Conservation (phyloP, 1,284 basidiomycete species). For the Neolentinus lepideus region DNA sequence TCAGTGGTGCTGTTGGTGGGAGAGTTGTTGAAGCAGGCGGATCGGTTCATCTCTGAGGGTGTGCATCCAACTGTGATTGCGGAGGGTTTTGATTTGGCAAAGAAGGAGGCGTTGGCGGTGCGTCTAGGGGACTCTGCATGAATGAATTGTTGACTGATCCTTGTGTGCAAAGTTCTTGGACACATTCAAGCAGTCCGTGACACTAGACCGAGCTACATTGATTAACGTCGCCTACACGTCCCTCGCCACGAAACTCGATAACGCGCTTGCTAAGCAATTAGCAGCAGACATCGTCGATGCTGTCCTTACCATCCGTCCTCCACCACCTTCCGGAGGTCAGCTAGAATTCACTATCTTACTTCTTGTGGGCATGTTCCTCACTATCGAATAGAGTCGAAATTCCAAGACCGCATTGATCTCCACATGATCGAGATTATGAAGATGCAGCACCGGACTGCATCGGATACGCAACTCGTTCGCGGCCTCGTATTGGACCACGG, state of each 20-base stretch:
- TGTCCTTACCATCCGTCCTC: slow-evolving; percentile 83
- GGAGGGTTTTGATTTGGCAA: slow-evolving; percentile 95
- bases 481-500: slow-evolving; percentile 96
- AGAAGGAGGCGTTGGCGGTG: slow-evolving; percentile 88
- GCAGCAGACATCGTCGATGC: slow-evolving; percentile 94
- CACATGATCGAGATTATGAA: slow-evolving; percentile 99
- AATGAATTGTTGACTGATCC: slow-evolving; percentile 6
- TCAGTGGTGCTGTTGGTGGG: slow-evolving; percentile 96
- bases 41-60: slow-evolving; percentile 96
- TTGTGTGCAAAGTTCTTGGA: slow-evolving; percentile 75
- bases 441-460: slow-evolving; percentile 99
- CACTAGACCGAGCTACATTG: slow-evolving; percentile 84
- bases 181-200: slow-evolving; percentile 71
- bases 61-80: slow-evolving; percentile 96
- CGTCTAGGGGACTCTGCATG: slow-evolving; percentile 22
- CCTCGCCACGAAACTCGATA: slow-evolving; percentile 89
- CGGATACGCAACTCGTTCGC: slow-evolving; percentile 95
- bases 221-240: slow-evolving; percentile 94
- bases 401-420: slow-evolving; percentile 88
- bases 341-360: slow-evolving; percentile 13
- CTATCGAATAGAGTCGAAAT: slow-evolving; percentile 39
- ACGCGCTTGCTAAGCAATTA: slow-evolving; percentile 81
- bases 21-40: slow-evolving; percentile 95
- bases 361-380: slow-evolving; percentile 17
- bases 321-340: slow-evolving; percentile 52